A percentile compares a stretch with the other conserved stretches of the same genome.
Evolutionary conservation across 1,284 basidiomycete genomes (phyloP).

Genomic region (Sutorius eximius): DNA sequence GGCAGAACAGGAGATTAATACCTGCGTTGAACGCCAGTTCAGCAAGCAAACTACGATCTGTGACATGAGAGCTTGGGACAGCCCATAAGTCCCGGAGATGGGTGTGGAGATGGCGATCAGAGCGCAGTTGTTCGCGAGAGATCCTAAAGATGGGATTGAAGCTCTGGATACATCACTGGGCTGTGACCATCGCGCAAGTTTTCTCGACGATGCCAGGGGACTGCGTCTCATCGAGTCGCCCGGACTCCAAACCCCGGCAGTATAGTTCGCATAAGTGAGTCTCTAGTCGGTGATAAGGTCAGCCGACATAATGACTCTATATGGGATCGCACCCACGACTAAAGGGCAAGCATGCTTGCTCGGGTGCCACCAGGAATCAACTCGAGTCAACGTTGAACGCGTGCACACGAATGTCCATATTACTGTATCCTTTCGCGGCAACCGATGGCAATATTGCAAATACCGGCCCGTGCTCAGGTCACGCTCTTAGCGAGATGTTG

Average conservation of each 20-base stretch:
- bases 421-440: conserved; percentile 61
- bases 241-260: conserved; percentile 28
- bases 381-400: conserved; percentile 29
- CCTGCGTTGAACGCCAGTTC: conserved; percentile 38
- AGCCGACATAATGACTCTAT: conserved; percentile 60
- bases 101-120: not conserved
- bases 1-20: conserved; percentile 33
- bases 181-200: conserved; percentile 29
- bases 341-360: conserved; percentile 47
- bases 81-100: conserved; percentile 41
- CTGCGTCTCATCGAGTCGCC: conserved; percentile 21
- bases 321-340: not conserved
- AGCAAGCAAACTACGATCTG: conserved; percentile 37
- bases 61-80: conserved; percentile 45
- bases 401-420: conserved; percentile 50
- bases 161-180: conserved; percentile 30
- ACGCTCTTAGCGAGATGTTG: not conserved
- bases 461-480: conserved; percentile 37
- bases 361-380: conserved; percentile 63
- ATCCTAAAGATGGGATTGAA: conserved; percentile 34
- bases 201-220: conserved; percentile 31
- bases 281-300: conserved; percentile 53
- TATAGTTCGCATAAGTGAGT: conserved; percentile 41
- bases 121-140: conserved; percentile 41
- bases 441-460: conserved; percentile 50